Conservation (phyloP, 192 early-diverging fungal genomes). For the Mortierella antarctica region DNA sequence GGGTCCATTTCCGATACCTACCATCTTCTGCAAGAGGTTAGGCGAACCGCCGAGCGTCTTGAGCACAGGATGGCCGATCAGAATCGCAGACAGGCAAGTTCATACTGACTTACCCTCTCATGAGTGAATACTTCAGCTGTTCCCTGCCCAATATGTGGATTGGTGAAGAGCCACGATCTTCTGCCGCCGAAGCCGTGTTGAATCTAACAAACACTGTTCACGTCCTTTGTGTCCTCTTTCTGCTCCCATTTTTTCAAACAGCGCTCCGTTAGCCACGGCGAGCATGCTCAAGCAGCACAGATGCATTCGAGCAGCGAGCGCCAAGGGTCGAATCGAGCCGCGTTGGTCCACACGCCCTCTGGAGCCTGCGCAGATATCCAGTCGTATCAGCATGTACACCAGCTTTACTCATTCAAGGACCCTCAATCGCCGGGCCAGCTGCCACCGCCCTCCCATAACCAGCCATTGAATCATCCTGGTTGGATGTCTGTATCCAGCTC, state of each 20-base stretch:
- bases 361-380: constrained; percentile 7
- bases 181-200: background rate
- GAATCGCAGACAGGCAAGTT: constrained; percentile 27
- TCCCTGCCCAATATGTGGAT: no score
- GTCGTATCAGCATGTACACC: background rate
- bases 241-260: constrained; percentile 17
- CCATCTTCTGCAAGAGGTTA: constrained; percentile 24
- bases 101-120: background rate
- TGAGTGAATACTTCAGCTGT: background rate
- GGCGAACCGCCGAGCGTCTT: constrained; percentile 12
- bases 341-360: background rate
- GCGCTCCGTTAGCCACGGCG: constrained; percentile 22
- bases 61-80: constrained; percentile 14
- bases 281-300: background rate
- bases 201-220: background rate
- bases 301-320: background rate
- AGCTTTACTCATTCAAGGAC: constrained; percentile 11
- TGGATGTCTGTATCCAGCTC: constrained; percentile 11
- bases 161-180: background rate
- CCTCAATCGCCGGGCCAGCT: constrained; percentile 2
- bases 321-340: constrained; percentile 1
- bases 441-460: background rate
- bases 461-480: background rate
- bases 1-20: constrained; percentile 26
- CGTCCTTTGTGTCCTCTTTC: background rate